Evolutionary conservation across 2,329 filamentous ascomycete species (phyloP).

Genomic region (Penicillium sp.): DNA sequence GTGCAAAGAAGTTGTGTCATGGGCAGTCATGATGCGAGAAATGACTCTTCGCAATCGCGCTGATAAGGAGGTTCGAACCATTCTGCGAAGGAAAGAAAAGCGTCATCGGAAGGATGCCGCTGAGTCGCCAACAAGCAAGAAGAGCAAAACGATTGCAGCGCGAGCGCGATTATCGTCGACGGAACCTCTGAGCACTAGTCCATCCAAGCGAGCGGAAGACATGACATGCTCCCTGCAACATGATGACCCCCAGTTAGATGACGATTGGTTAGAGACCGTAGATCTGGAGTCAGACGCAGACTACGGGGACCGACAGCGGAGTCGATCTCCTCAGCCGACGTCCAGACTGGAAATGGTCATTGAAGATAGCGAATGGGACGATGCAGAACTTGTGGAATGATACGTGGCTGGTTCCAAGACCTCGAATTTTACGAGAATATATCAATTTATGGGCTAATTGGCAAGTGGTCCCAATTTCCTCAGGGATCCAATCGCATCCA

Average conservation of each 20-base stretch:
- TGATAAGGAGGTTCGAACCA: constrained; percentile 61
- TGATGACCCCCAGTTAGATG: constrained; percentile 29
- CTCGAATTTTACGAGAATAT: neutral
- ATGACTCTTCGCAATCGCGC: constrained; percentile 71
- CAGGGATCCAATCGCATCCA: constrained; percentile 36
- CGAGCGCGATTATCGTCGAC: constrained; percentile 8
- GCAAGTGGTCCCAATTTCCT: constrained; percentile 34
- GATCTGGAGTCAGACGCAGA: constrained; percentile 31
- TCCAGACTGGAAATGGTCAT: constrained; percentile 46
- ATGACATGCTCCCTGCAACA: constrained; percentile 11
- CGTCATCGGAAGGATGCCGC: constrained; percentile 27
- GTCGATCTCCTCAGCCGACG: constrained; percentile 10
- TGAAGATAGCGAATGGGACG: constrained; percentile 56
- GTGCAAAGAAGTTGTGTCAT: constrained; percentile 62
- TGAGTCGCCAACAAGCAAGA: constrained; percentile 1
- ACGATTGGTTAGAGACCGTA: constrained; percentile 35
- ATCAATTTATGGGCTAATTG: constrained; percentile 12
- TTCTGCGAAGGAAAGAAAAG: constrained; percentile 59
- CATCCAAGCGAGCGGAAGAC: constrained; percentile 2
- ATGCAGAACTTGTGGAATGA: constrained; percentile 45
- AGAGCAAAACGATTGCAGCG: constrained; percentile 1
- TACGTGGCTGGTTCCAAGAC: constrained; percentile 7
- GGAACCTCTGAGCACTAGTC: constrained; percentile 8
- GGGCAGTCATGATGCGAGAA: constrained; percentile 79
- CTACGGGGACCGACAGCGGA: constrained; percentile 8